Evolutionary conservation across 768 basidiomycete species (phyloP), one percentile per base, ranked within the genome.

Genomic region (Pulveroboletus sp.): DNA sequence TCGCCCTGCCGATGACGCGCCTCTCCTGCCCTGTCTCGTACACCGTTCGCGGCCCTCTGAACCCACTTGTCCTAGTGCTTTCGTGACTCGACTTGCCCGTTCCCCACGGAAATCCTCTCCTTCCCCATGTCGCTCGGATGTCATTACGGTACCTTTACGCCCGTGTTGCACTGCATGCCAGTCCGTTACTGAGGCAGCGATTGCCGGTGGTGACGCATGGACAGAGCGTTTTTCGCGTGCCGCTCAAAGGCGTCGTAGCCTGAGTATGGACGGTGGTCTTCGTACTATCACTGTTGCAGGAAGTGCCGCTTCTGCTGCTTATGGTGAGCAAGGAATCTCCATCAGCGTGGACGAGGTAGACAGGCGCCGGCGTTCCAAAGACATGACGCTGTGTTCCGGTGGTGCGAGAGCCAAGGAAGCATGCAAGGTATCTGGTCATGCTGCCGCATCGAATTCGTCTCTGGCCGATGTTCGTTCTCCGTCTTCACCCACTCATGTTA

Each of bases 101-200:
- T 40, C 39, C 36, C 52, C 47, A 32, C 67, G 58, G 35, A 66
- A 51, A 53, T 46, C 57, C 43, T 56, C 56, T 47, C 58, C 51
- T 51, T 66, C 63, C 39, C 71, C 75, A 27, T 71, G 72, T 42
- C 72, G 69, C 17, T 56, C 75, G 14, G 65, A 74, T 36, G 52
- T 67, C 24, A 55, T 72, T 28, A 88, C 83, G 0, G 67, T 90
- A 1, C 88, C 88, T 7, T 70, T 90, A 14, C 81, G 88, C 38
- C 73, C 81, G 11, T 90, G 88, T 65, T 90, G 88, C 58, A 64
- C 74, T 8, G 76, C 80, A 39, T 90, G 88, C 60, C 74, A 78
- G 36, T 63, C 67, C 32, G 73, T 74, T 51, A 83, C 79, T 3
- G 86, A 89, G 39, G 73, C 79, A 47, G 78, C 73, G 43, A 59